phyloP scores from a whole-genome alignment of 768 basidiomycete genomes.

The Tricholoma flavovirens region DNA sequence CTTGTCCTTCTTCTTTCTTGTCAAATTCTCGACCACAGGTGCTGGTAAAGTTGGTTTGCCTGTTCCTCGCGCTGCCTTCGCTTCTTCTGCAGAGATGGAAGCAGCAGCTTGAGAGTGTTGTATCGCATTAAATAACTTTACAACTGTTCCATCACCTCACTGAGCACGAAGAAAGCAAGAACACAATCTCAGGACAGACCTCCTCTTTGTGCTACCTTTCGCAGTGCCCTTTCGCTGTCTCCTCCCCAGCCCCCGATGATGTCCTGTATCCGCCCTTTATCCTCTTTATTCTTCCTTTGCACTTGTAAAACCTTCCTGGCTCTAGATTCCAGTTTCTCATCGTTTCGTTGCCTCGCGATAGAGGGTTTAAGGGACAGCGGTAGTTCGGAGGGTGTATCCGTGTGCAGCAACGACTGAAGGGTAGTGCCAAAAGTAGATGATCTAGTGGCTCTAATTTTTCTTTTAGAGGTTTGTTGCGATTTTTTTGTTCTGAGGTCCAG shows the following conservation, averaged over 20 bases:
- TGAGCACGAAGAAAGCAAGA: neutral
- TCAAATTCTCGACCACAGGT: constrained; percentile 47
- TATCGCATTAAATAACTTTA: constrained; percentile 83
- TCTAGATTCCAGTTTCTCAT: constrained; percentile 67
- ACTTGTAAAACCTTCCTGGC: constrained; percentile 67
- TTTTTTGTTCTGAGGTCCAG: constrained; percentile 48
- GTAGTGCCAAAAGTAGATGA: constrained; percentile 70
- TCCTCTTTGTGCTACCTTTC: constrained; percentile 83
- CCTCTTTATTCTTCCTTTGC: constrained; percentile 71
- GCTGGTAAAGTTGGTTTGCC: constrained; percentile 72
- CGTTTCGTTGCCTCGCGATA: constrained; percentile 58
- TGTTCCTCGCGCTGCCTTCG: constrained; percentile 58
- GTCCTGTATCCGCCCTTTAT: constrained; percentile 58
- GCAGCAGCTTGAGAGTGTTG: constrained; percentile 71
- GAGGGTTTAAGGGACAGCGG: constrained; percentile 81
- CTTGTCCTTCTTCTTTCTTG: constrained; percentile 39
- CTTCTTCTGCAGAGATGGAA: constrained; percentile 45
- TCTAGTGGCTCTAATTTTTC: constrained; percentile 77
- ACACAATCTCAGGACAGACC: constrained; percentile 37
- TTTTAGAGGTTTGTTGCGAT: constrained; percentile 75
- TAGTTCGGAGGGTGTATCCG: constrained; percentile 60
- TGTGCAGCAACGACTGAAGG: constrained; percentile 65
- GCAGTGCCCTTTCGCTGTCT: constrained; percentile 68
- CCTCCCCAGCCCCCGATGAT: constrained; percentile 88
- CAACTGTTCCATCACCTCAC: constrained; percentile 37